Evolutionary conservation across 352 stramenopile species (phyloP).

Genomic region (Pythium sukuiense): DNA sequence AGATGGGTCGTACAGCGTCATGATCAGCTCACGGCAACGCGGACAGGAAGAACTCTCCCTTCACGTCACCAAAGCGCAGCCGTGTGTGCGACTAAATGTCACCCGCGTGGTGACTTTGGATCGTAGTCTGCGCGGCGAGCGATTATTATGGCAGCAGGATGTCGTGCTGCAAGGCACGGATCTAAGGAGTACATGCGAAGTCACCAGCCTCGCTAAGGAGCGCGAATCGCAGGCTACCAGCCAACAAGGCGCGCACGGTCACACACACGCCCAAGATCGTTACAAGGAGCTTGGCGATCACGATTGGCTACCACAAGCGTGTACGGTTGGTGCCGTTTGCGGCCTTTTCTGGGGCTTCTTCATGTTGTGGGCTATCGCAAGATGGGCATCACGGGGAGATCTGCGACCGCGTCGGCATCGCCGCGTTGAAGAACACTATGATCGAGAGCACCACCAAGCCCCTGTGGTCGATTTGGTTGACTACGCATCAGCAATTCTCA

Average conservation of each 20-base stretch:
- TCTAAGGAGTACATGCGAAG: constrained; percentile 9
- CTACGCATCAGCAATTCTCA: background rate
- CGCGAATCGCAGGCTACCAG: too few relatives aligned
- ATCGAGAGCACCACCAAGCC: background rate
- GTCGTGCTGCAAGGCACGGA: constrained; percentile 7
- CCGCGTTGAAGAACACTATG: background rate
- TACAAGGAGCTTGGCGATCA: too few relatives aligned
- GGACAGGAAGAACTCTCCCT: background rate
- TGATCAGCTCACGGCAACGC: constrained; percentile 8
- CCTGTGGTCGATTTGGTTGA: background rate
- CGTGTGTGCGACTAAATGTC: constrained; percentile 14
- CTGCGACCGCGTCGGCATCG: background rate
- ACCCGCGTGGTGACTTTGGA: constrained; percentile 11
- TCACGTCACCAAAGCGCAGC: constrained; percentile 5
- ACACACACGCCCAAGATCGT: too few relatives aligned
- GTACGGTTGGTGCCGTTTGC: background rate
- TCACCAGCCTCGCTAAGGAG: background rate
- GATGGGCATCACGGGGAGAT: constrained; percentile 7
- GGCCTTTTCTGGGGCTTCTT: constrained; percentile 16
- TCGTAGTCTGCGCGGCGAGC: background rate
- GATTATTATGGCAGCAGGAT: constrained; percentile 16
- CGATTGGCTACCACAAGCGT: background rate
- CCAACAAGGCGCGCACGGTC: too few relatives aligned
- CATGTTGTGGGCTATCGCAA: constrained; percentile 21
- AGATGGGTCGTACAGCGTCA: constrained; percentile 23